Base-by-base conservation (phyloP, 2,329 filamentous ascomycete species). In the Stylonectria norvegica region DNA sequence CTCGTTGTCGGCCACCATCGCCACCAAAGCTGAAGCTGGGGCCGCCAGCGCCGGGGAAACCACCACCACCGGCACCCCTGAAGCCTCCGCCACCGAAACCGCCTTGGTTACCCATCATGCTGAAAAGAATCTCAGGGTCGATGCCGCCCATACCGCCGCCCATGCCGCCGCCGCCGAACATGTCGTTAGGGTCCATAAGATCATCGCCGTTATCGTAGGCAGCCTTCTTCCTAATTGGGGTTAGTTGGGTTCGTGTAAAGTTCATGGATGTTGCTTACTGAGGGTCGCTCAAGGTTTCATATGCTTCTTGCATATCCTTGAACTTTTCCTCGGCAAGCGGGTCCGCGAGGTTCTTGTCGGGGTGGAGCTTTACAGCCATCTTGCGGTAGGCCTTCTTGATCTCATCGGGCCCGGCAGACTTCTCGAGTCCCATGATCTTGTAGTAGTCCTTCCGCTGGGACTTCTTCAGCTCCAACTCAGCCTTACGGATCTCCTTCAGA, bases 371-470 rank as follows among this genome's bases (percentile, higher is more conserved):
- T 54, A 98, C 91, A 41, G 93, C 93, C 60, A 95, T 77, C 68
- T 93, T 95, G 52, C 91, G 83, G 72, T 98, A 98, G 2, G 91
- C 93, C 71, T 90, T 91, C 77, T 97, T 98, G 72, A 98, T 93
- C 39, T 93, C 81, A 42, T 75, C 75, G 16, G 95, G 89, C 28
- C 78, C 79, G 25, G 89, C 89, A 47, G 90, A 85, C 74, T 96
- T 97, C 42, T 85, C 73, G 7, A 98, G 71, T 5, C 84, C 86
- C 38, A 98, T 80, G 52, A 97, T 95, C 78, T 96, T 96, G 75
- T 98, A 98, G 71, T 95, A 97, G 61, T 98, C 93, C 69, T 98
- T 98, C 47, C 93, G 79, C 69, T 91, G 86, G 64, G 86, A 86
- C 83, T 97, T 97, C 82, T 98, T 98, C 49, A 97, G 72, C 69